phyloP scores from a whole-genome alignment of 2,329 filamentous ascomycete species.

The Diplodia seriata region DNA sequence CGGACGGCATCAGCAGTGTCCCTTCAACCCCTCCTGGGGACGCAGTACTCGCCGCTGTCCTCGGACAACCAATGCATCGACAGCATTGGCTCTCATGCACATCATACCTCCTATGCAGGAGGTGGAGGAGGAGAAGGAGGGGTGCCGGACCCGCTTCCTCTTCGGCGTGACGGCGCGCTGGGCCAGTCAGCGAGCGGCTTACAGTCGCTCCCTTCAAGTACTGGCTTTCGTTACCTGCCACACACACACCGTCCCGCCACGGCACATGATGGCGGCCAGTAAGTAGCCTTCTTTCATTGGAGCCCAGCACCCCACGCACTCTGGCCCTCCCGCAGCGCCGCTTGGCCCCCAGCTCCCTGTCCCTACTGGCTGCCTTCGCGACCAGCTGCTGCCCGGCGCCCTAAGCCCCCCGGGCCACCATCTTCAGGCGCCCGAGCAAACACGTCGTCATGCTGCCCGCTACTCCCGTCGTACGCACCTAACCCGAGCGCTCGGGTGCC shows the following conservation, averaged over 20 bases:
- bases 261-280: slow-evolving; percentile 59
- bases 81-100: slow-evolving; percentile 54
- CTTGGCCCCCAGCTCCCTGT: slow-evolving; percentile 38
- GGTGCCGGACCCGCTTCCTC: slow-evolving; percentile 56
- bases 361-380: slow-evolving; percentile 30
- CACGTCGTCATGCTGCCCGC: slow-evolving; percentile 46
- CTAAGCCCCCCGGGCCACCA: slow-evolving; percentile 25
- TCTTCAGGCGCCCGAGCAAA: slow-evolving; percentile 48
- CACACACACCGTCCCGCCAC: slow-evolving; percentile 53
- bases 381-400: slow-evolving; percentile 29
- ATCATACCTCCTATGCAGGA: slow-evolving; percentile 53
- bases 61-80: slow-evolving; percentile 56
- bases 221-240: slow-evolving; percentile 59
- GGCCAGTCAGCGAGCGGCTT: slow-evolving; percentile 54
- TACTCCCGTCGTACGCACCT: slow-evolving; percentile 47
- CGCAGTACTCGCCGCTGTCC: slow-evolving; percentile 48
- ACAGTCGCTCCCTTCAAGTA: slow-evolving; percentile 55
- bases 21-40: slow-evolving; percentile 52
- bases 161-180: slow-evolving; percentile 59
- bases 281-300: slow-evolving; percentile 57
- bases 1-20: slow-evolving; percentile 48
- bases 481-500: slow-evolving; percentile 47
- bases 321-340: slow-evolving; percentile 39
- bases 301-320: slow-evolving; percentile 33
- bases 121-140: slow-evolving; percentile 38